phyloP scores from a whole-genome alignment of 805 yeast genomes.

The Torulaspora maleeae region DNA sequence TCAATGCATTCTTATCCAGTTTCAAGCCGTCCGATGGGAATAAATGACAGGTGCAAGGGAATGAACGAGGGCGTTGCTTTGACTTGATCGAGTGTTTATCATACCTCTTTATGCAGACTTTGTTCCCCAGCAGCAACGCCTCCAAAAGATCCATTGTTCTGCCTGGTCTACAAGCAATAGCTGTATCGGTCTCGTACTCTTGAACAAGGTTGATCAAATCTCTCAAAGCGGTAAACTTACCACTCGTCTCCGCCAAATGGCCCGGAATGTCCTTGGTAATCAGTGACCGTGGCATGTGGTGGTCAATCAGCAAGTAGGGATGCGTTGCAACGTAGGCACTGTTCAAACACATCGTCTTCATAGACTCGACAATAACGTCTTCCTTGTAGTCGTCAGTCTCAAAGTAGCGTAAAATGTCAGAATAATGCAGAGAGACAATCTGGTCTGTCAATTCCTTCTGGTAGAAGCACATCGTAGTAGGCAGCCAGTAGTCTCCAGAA shows the following conservation, averaged over 20 bases:
- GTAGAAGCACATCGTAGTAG: conserved; percentile 79
- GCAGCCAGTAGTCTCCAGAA: conserved; percentile 64
- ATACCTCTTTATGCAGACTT: conserved; percentile 52
- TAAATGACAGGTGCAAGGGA: conserved; percentile 40
- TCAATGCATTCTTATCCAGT: conserved; percentile 21
- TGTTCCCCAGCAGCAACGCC: conserved; percentile 61
- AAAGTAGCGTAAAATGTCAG: conserved; percentile 83
- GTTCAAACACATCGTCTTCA: conserved; percentile 69
- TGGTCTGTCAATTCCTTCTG: conserved; percentile 89
- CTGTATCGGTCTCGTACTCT: conserved; percentile 49
- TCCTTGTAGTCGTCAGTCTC: conserved; percentile 50
- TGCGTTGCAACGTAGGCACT: conserved; percentile 80
- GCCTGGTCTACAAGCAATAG: conserved; percentile 65
- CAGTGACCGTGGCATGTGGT: conserved; percentile 71
- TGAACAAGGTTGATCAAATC: conserved; percentile 57
- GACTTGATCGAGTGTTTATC: conserved; percentile 57
- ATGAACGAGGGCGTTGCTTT: conserved; percentile 30
- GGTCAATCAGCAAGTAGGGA: conserved; percentile 80
- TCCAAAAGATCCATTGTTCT: conserved; percentile 67
- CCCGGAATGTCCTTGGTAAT: conserved; percentile 65
- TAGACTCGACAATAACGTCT: conserved; percentile 63
- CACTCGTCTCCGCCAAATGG: conserved; percentile 71
- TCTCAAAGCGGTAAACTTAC: conserved; percentile 70
- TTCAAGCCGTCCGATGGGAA: conserved; percentile 38
- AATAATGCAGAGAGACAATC: conserved; percentile 83